These are phyloP conservation scores for Coniosporium apollinis DNA, from an alignment of 495 filamentous ascomycete species.

Conservation along the genomic window DNA sequence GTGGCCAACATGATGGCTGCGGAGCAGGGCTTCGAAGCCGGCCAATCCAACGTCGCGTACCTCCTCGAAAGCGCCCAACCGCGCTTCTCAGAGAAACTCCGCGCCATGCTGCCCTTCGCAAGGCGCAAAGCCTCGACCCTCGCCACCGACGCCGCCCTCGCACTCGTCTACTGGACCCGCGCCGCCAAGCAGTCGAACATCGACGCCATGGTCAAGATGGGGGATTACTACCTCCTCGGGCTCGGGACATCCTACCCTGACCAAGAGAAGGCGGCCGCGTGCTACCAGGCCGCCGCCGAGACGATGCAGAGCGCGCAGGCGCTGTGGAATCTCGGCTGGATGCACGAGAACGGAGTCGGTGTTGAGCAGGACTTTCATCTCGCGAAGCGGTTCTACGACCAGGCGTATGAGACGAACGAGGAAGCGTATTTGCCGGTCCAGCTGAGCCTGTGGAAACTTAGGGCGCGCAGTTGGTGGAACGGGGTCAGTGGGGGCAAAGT, in stretches of 20 bases:
- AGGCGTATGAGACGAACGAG: slow-evolving; percentile 73
- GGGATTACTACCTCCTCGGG: slow-evolving; percentile 82
- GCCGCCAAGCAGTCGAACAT: slow-evolving; percentile 88
- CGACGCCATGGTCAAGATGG: slow-evolving; percentile 93
- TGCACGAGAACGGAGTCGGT: slow-evolving; percentile 95
- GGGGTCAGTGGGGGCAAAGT: slow-evolving; percentile 73
- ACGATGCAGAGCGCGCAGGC: slow-evolving; percentile 84
- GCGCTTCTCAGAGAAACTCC: no score
- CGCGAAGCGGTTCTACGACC: slow-evolving; percentile 89
- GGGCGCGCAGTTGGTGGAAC: slow-evolving; percentile 81
- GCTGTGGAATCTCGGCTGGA: slow-evolving; percentile 95
- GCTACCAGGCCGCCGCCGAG: slow-evolving; percentile 84
- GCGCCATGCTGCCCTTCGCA: slow-evolving; percentile 18
- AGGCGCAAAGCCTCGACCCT: slow-evolving; percentile 30
- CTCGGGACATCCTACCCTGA: slow-evolving; percentile 42
- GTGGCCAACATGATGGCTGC: slow-evolving; percentile 80
- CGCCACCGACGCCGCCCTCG: slow-evolving; percentile 55
- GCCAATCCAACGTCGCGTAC: slow-evolving; percentile 87
- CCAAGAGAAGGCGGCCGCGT: slow-evolving; percentile 76
- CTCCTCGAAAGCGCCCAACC: slow-evolving; percentile 71
- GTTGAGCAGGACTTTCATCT: slow-evolving; percentile 93
- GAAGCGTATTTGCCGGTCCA: slow-evolving; percentile 94
- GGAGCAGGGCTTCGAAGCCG: slow-evolving; percentile 88
- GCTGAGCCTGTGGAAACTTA: slow-evolving; percentile 70
- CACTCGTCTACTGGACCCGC: slow-evolving; percentile 90